A percentile compares a stretch with the other conserved stretches of the same genome.
phyloP scores from a whole-genome alignment of 106 monocot genomes.

The Cymbidium sinense region DNA sequence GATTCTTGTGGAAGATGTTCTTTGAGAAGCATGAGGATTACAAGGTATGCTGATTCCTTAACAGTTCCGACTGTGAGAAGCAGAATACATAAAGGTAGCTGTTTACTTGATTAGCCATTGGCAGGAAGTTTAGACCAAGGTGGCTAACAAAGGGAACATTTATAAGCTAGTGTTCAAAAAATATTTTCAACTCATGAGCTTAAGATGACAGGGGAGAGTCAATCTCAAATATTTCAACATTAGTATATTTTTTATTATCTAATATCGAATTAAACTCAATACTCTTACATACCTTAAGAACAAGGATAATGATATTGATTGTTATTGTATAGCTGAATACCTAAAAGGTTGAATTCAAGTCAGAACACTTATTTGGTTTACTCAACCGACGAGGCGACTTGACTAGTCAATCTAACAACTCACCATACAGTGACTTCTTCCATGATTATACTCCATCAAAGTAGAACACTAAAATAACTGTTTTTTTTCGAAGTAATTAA shows the following conservation, averaged over 20 bases:
- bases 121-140: not conserved
- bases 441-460: too few species aligned
- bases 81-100: too few species aligned
- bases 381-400: too few species aligned
- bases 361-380: too few species aligned
- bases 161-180: not conserved
- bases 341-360: too few species aligned
- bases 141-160: not conserved
- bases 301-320: not conserved
- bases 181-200: not conserved
- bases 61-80: too few species aligned
- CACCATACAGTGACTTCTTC: too few species aligned
- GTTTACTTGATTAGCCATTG: not conserved
- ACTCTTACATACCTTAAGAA: not conserved
- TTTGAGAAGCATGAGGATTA: conserved; percentile 96
- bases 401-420: too few species aligned
- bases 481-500: too few species aligned
- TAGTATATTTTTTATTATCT: not conserved
- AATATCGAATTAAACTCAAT: not conserved
- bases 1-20: conserved; percentile 99
- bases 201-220: not conserved
- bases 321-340: too few species aligned
- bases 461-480: too few species aligned
- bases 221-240: not conserved
- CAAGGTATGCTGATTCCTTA: conserved; percentile 41